Evolutionary conservation across 73 alveolate species (phyloP).

Genomic region (Effrenium voratum): DNA sequence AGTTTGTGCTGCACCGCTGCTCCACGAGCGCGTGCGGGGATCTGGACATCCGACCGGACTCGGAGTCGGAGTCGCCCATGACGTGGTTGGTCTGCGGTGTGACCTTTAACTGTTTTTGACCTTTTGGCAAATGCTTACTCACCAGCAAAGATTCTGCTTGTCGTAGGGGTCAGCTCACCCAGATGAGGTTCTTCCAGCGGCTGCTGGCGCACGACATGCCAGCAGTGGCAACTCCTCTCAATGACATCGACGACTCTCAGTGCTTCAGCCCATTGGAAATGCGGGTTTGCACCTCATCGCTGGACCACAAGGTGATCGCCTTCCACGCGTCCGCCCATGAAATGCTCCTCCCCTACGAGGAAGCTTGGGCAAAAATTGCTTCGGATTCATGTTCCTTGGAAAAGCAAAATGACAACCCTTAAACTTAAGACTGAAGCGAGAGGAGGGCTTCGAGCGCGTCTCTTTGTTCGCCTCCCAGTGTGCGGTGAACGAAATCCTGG

Average conservation of each 20-base stretch:
- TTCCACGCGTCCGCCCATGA: slow-evolving; percentile 64
- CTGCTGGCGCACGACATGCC: slow-evolving; percentile 31
- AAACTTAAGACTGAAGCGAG: no score
- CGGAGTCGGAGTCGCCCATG: slow-evolving; percentile 50
- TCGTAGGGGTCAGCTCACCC: no score
- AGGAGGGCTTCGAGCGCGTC: slow-evolving; percentile 39
- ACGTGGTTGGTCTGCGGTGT: no score
- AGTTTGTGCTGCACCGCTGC: slow-evolving; percentile 31
- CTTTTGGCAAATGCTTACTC: no score
- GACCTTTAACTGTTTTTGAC: no score
- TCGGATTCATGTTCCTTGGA: no score
- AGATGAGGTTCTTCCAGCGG: slow-evolving; percentile 39
- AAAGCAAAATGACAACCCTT: no score
- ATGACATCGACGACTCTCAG: slow-evolving; percentile 47
- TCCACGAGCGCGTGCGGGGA: slow-evolving; percentile 45
- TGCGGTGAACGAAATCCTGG: slow-evolving; percentile 46
- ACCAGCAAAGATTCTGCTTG: no score
- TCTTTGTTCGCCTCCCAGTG: slow-evolving; percentile 69
- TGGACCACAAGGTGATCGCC: slow-evolving; percentile 77
- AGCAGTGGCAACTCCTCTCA: slow-evolving; percentile 59
- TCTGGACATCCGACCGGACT: slow-evolving; percentile 13
- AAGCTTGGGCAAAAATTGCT: no score
- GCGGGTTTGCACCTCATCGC: slow-evolving; percentile 54
- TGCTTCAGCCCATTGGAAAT: slow-evolving; percentile 53
- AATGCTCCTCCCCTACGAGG: slow-evolving; percentile 68